Evolutionary conservation across 2,329 filamentous ascomycete species (phyloP).

Genomic region (Thelonectria olida): DNA sequence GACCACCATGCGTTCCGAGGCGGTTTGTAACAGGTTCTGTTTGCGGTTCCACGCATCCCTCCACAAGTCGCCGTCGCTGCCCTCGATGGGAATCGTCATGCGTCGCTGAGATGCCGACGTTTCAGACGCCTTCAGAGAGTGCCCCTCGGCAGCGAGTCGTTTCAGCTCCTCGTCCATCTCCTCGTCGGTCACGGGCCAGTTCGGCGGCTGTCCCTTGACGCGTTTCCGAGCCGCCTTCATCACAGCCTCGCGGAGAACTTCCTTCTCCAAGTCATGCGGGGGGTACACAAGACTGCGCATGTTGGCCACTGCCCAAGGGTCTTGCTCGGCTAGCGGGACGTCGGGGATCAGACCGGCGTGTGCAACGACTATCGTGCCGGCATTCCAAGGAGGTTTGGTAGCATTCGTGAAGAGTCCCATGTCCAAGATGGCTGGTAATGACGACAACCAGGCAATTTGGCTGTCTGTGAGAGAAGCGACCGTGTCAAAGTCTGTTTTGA

Average conservation of each 20-base stretch:
- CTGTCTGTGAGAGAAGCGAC: constrained; percentile 11
- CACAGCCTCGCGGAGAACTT: constrained; percentile 14
- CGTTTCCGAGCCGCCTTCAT: constrained; percentile 29
- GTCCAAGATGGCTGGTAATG: constrained; percentile 25
- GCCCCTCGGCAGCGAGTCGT: background rate
- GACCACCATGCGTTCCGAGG: constrained; percentile 63
- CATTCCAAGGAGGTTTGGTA: constrained; percentile 24
- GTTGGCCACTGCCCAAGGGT: constrained; percentile 84
- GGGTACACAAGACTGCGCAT: constrained; percentile 79
- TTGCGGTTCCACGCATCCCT: constrained; percentile 31
- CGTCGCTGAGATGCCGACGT: background rate
- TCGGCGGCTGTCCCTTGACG: constrained; percentile 15
- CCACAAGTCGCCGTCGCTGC: constrained; percentile 27
- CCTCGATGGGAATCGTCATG: constrained; percentile 21
- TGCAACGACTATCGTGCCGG: constrained; percentile 62
- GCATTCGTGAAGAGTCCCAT: constrained; percentile 14
- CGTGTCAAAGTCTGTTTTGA: constrained; percentile 30
- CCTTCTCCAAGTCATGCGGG: background rate
- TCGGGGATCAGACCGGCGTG: constrained; percentile 85
- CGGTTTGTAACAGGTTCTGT: constrained; percentile 22
- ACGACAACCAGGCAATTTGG: constrained; percentile 28
- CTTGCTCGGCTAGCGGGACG: constrained; percentile 71
- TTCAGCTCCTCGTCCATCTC: background rate
- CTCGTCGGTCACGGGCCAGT: background rate
- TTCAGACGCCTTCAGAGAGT: background rate